These are phyloP conservation scores for Alnus rubra DNA, from an alignment of 306 rosid species.

Conservation along the genomic window DNA sequence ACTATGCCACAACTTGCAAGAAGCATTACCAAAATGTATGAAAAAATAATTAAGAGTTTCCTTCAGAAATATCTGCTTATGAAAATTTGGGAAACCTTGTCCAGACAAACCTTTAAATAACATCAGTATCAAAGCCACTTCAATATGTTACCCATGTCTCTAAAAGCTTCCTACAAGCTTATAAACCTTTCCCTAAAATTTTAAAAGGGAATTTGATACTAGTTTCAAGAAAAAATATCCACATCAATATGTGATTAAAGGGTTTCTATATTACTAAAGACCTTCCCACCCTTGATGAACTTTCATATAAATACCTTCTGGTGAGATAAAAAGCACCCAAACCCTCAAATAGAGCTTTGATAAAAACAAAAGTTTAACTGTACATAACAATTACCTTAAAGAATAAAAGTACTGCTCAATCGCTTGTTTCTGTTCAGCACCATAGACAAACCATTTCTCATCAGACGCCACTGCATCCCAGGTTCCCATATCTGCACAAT, in stretches of 20 bases:
- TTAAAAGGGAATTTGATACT: not conserved
- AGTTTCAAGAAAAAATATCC: not conserved
- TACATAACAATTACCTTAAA: not conserved
- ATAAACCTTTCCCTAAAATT: not conserved
- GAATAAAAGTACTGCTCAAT: slow-evolving; percentile 31
- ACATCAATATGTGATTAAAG: not conserved
- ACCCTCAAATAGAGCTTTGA: not conserved
- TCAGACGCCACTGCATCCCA: slow-evolving; percentile 24
- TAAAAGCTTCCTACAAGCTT: not conserved
- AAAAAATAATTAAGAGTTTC: not conserved
- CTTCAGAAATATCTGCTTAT: not conserved
- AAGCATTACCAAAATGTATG: not conserved
- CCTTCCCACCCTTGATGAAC: not conserved
- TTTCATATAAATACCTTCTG: not conserved
- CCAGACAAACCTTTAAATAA: not conserved
- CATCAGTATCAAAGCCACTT: not conserved
- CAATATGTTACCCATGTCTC: not conserved
- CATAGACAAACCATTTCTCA: slow-evolving; percentile 42
- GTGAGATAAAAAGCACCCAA: not conserved
- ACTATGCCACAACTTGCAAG: no score
- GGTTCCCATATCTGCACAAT: slow-evolving; percentile 35
- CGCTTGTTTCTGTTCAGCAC: slow-evolving; percentile 38
- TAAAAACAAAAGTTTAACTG: not conserved
- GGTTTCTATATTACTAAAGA: not conserved
- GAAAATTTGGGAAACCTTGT: not conserved